phyloP scores from a whole-genome alignment of 164 flowering plant genomes.

The Stephania yunnanensis region DNA sequence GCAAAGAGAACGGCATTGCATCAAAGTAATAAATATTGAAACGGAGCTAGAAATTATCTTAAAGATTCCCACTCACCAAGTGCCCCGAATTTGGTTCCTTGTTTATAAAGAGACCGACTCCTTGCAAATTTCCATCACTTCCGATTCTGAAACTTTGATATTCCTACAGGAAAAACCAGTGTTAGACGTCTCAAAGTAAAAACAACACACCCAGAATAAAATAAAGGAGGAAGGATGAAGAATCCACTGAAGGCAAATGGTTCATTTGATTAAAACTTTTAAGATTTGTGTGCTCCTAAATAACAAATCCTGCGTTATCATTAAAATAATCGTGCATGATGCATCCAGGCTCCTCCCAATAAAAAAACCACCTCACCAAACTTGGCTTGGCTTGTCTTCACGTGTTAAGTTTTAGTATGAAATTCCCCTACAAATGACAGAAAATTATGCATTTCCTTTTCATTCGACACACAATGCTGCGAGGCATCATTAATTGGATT shows the following conservation, averaged over 20 bases:
- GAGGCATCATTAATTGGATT: neutral
- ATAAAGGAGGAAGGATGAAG: neutral
- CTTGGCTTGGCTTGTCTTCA: neutral
- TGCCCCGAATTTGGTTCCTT: conserved; percentile 78
- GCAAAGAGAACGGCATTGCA: neutral
- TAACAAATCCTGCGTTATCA: no score
- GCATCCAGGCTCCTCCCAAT: no score
- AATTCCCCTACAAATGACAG: neutral
- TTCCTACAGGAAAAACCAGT: conserved; percentile 46
- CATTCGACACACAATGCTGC: neutral
- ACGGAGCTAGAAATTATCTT: neutral
- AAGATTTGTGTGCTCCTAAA: no score
- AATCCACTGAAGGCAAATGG: neutral
- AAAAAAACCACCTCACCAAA: no score
- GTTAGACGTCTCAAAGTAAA: neutral
- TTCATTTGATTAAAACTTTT: neutral
- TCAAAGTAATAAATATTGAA: neutral
- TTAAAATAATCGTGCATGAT: no score
- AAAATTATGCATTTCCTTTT: neutral
- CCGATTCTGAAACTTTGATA: conserved; percentile 91
- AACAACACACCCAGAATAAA: neutral
- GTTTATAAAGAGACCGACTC: conserved; percentile 81
- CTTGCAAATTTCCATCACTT: conserved; percentile 91
- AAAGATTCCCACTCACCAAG: conserved; percentile 48
- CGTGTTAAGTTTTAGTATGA: neutral